Base-by-base conservation (phyloP, 202 grass and related monocot species). In the Zizania palustris region DNA sequence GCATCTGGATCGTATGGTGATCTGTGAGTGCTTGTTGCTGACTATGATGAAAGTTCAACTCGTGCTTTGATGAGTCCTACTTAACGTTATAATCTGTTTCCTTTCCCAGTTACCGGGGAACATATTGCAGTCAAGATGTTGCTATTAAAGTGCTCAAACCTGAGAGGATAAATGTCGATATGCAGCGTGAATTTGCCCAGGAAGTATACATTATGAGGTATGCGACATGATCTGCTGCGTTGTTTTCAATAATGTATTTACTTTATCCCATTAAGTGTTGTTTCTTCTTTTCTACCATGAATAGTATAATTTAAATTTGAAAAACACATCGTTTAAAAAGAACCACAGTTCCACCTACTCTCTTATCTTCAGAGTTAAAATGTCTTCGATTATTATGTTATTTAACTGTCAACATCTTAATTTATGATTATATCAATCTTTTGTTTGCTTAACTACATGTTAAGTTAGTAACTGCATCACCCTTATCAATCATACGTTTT, bases 181-280 rank as follows among this genome's bases (percentile, higher is more conserved):
- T 99, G 89, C 92, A 93, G 60, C 83, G 83, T 35, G 96, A 99
- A 87, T 99, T 99, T 84, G 89, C 92, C 42, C 96, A 99, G 83
- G 96, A 96, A 90, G 92, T 99, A 57, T 99, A 93, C 85, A 99
- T 99, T 63, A 99, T 99, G 96, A 83, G 96, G 92, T 98, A 45
- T 37, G 88, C 87, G 64, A 59, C 44, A 59, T 5, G 7, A 44
- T 36, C 60, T 61, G 22, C 56, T 84, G 5, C 74, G 55, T 34
- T 60, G 4, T 2, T 45, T 58, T 63, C 19, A 5, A 33, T 11
- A 0, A 3, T 68, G 5, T 63, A 39, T 43, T 73, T 45, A 34
- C 7, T 5, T 82, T 58, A 69, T 74, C 7, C 53, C 51, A 67
- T 43, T 62, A 33, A 63, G n/a, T 22, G 22, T 36, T 62, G 71